These are phyloP conservation scores for Vitis hybrid DNA, from an alignment of 177 flowering plant species.

Conservation along the genomic window DNA sequence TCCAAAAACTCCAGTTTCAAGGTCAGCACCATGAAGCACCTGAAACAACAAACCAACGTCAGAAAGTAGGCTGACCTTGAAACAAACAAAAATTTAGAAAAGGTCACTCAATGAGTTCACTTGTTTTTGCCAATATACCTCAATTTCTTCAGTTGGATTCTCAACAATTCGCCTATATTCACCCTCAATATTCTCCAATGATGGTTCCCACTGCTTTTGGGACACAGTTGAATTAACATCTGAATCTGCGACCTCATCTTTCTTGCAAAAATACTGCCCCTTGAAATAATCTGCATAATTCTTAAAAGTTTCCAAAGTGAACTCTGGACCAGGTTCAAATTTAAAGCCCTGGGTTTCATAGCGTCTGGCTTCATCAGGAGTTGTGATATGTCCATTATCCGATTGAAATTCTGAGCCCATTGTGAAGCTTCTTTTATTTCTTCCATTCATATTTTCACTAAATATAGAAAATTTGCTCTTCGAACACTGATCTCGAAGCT, in stretches of 20 bases:
- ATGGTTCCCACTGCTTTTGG: slow-evolving; percentile 19
- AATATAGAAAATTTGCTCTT: background rate
- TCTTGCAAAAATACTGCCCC: slow-evolving; percentile 23
- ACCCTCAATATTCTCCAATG: slow-evolving; percentile 61
- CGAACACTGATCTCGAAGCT: slow-evolving; percentile 12
- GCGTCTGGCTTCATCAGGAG: slow-evolving; percentile 2
- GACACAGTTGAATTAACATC: slow-evolving; percentile 4
- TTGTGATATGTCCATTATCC: background rate
- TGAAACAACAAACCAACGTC: slow-evolving; percentile 10
- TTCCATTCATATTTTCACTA: background rate
- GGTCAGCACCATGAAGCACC: slow-evolving; percentile 30
- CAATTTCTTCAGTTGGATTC: slow-evolving; percentile 64
- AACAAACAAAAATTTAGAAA: background rate
- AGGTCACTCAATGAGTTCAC: background rate
- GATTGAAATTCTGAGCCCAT: slow-evolving; percentile 5
- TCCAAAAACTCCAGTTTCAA: slow-evolving; percentile 27
- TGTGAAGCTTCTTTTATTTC: slow-evolving; percentile 13
- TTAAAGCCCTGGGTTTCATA: slow-evolving; percentile 1
- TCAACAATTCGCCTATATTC: slow-evolving; percentile 73
- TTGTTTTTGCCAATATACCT: slow-evolving; percentile 40
- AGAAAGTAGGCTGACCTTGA: background rate
- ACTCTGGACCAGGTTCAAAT: slow-evolving; percentile 28
- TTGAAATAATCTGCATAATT: slow-evolving; percentile 40
- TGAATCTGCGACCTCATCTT: slow-evolving; percentile 2
- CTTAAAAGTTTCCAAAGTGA: slow-evolving; percentile 32